A percentile compares a stretch with the other conserved stretches of the same genome.
phyloP scores from a whole-genome alignment of 352 stramenopile genomes.

The Phytopythium oedochilum region DNA sequence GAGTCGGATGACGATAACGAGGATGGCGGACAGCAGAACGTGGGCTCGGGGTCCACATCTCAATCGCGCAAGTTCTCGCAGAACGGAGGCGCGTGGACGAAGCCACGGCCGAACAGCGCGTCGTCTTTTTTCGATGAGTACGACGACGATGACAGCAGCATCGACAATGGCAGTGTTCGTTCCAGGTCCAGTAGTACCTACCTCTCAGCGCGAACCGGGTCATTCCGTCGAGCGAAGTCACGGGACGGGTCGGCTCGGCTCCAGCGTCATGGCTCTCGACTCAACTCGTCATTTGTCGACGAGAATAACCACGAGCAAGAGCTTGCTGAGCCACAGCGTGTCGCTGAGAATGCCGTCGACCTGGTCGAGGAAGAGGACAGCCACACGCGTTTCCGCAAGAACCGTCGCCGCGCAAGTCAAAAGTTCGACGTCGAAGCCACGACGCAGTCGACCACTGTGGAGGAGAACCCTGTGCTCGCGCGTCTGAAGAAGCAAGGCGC shows the following conservation, averaged over 20 bases:
- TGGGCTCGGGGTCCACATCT: background rate
- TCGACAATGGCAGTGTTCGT: slow-evolving; percentile 11
- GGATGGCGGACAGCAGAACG: background rate
- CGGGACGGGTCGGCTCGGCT: slow-evolving; percentile 4
- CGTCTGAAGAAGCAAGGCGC: slow-evolving; percentile 77
- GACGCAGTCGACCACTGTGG: slow-evolving; percentile 18
- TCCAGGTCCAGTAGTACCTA: slow-evolving; percentile 10
- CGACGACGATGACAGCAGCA: slow-evolving; percentile 28
- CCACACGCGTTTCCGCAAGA: slow-evolving; percentile 26
- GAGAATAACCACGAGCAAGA: slow-evolving; percentile 18
- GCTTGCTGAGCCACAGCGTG: slow-evolving; percentile 13
- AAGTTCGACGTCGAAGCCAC: slow-evolving; percentile 47
- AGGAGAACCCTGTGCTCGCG: slow-evolving; percentile 69
- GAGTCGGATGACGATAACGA: slow-evolving; percentile 43
- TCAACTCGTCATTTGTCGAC: slow-evolving; percentile 23
- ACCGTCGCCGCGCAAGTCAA: slow-evolving; percentile 33
- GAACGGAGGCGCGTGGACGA: slow-evolving; percentile 14
- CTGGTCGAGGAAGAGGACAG: slow-evolving; percentile 19
- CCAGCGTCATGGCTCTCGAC: slow-evolving; percentile 7
- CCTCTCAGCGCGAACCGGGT: background rate
- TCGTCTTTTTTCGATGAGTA: slow-evolving; percentile 24
- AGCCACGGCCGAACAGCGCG: slow-evolving; percentile 18
- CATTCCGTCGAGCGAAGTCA: slow-evolving; percentile 4
- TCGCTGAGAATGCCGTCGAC: slow-evolving; percentile 6
- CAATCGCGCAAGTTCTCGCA: slow-evolving; percentile 18